These are phyloP conservation scores for Metschnikowia gelsemii DNA, from an alignment of 805 yeast genomes.

Conservation along the genomic window DNA sequence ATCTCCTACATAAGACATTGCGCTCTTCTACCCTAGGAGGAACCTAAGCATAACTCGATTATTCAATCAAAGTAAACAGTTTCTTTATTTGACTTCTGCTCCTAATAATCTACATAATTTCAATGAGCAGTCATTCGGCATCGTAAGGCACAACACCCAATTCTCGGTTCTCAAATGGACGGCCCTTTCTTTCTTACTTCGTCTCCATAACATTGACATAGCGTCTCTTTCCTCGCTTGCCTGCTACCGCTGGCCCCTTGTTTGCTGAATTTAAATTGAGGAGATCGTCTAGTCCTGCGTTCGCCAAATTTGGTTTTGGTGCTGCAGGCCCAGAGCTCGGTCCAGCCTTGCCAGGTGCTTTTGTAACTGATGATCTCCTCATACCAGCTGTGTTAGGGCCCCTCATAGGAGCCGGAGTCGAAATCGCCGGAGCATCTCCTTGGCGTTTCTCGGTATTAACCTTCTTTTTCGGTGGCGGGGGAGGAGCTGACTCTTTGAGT, in stretches of 20 bases:
- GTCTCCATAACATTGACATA: constrained; percentile 22
- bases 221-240: constrained; percentile 20
- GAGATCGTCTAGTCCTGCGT: constrained; percentile 43
- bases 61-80: no score
- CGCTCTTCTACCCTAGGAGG: no score
- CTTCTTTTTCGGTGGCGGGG: constrained; percentile 61
- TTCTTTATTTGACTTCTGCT: no score
- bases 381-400: constrained; percentile 21
- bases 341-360: constrained; percentile 45
- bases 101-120: no score
- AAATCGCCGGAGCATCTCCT: constrained; percentile 12
- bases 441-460: constrained; percentile 18
- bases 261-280: constrained; percentile 24
- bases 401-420: constrained; percentile 17
- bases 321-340: constrained; percentile 19
- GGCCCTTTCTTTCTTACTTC: no score
- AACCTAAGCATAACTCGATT: no score
- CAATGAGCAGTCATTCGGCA: no score
- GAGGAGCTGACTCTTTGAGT: constrained; percentile 51
- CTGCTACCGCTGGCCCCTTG: constrained; percentile 14
- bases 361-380: constrained; percentile 56
- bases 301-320: constrained; percentile 28
- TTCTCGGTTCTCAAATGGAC: no score
- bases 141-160: no score
- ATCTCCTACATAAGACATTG: constrained; percentile 24